Base-by-base conservation (phyloP, 2,329 filamentous ascomycete species). In the Zymoseptoria passerinii region DNA sequence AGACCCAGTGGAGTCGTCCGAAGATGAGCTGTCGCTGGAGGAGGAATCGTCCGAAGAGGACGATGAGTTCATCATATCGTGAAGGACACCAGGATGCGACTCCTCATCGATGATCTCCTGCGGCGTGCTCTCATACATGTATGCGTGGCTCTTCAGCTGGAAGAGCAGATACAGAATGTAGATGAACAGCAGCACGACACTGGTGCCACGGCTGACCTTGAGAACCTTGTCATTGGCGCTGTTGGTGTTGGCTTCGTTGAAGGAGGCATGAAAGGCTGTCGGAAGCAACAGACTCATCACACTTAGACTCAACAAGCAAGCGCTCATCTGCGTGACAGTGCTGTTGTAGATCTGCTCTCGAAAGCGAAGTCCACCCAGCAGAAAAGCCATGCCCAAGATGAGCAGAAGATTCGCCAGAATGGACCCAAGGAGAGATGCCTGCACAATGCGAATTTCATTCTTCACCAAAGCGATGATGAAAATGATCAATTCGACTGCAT, bases 311-410 rank as follows among this genome's bases (percentile, higher is more conserved):
- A 96, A 82, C 66, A 96, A 80, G 76, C 90, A 95, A 54, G 92
- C 92, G 71, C 90, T 96, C 90, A 96, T 96, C 72, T 96, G 91
- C 0, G 91, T 96, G 59, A 96, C 90, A 20, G 90, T 96, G 75
- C 86, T 94, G 76, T 96, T 96, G 76, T 96, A 96, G 62, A 96
- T 86, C 78, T 96, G 92, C 77, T 96, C 92, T 71, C 88, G 87
- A 73, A 85, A 96, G 62, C 90, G 86, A 56, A 96, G 77, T 63
- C 91, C 92, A 69, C 92, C 92, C 23, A 95, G 76, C 55, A 95
- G 81, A 73, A 96, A 96, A 58, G 86, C 86, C 90, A 96, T 96
- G 68, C 92, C 92, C 66, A 96, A 76, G 69, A 95, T 95, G 61
- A 96, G 81, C 23, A 96, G 80, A 57, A 96, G 76, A 70, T 96